Evolutionary conservation across 2,329 filamentous ascomycete species (phyloP).

Genomic region (Rutstroemia sp.): DNA sequence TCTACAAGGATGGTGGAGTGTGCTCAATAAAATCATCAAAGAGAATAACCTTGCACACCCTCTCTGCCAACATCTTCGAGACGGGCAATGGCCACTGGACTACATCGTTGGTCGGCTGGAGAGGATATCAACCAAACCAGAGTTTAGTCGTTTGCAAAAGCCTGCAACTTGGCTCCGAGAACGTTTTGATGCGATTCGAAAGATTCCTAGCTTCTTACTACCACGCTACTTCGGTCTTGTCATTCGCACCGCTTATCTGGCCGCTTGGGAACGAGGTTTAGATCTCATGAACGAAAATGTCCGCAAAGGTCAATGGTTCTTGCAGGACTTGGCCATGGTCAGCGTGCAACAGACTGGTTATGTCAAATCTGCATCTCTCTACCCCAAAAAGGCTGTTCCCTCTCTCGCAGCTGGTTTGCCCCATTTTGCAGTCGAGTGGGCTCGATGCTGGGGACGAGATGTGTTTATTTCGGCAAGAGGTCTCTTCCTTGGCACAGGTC

Average conservation of each 20-base stretch:
- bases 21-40: constrained; percentile 74
- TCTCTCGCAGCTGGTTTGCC: constrained; percentile 87
- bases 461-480: constrained; percentile 94
- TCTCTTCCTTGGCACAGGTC: constrained; percentile 82
- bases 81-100: constrained; percentile 88
- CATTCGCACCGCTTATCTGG: constrained; percentile 78
- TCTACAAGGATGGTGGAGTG: constrained; percentile 97
- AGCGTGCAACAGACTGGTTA: constrained; percentile 86
- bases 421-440: constrained; percentile 91
- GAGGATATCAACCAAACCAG: constrained; percentile 55
- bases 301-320: constrained; percentile 75
- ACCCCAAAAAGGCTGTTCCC: constrained; percentile 76
- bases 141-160: constrained; percentile 54
- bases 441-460: constrained; percentile 93
- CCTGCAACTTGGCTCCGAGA: constrained; percentile 74
- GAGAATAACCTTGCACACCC: constrained; percentile 91
- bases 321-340: constrained; percentile 83
- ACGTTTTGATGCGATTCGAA: constrained; percentile 78
- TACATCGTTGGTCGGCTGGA: constrained; percentile 77
- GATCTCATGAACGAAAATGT: constrained; percentile 74
- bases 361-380: constrained; percentile 84
- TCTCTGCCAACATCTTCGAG: constrained; percentile 83
- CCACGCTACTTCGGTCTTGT: constrained; percentile 91
- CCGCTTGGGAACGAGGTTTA: constrained; percentile 70
- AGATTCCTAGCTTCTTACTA: constrained; percentile 79